These are phyloP conservation scores for Oryza glaberrima DNA, from an alignment of 176 grass and related monocot species.

Conservation along the genomic window DNA sequence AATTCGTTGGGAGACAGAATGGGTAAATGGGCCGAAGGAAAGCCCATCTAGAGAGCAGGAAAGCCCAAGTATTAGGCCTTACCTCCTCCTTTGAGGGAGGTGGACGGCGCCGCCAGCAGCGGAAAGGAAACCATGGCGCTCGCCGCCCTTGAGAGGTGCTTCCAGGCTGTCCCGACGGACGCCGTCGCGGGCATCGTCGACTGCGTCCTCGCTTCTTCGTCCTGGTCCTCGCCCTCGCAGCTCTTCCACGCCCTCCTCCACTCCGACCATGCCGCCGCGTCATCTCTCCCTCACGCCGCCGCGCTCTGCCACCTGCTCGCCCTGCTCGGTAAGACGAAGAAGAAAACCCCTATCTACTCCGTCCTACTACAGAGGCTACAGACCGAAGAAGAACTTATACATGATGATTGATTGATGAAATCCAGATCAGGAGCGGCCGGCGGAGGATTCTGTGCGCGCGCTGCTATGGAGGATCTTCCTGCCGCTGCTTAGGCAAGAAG, in stretches of 20 bases:
- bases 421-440: conserved; percentile 26
- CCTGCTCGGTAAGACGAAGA: conserved; percentile 37
- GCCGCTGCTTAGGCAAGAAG: conserved; percentile 54
- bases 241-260: conserved; percentile 78
- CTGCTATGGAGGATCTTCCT: conserved; percentile 71
- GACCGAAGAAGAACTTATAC: no score
- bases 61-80: no score
- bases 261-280: conserved; percentile 36
- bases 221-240: conserved; percentile 38
- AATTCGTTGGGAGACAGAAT: no score
- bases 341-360: background rate
- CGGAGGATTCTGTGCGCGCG: conserved; percentile 32
- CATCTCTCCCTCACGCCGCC: conserved; percentile 48
- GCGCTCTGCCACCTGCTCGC: conserved; percentile 77
- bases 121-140: conserved; percentile 30
- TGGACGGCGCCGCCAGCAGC: background rate
- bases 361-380: no score
- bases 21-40: background rate
- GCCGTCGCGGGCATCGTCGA: conserved; percentile 73
- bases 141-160: conserved; percentile 64
- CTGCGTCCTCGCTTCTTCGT: conserved; percentile 72
- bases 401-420: no score
- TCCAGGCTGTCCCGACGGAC: conserved; percentile 47
- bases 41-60: no score
- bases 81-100: no score